Percentiles rank a stretch among this genome's conserved stretches.
phyloP scores from a whole-genome alignment of 176 grass and related monocot species.

The Pontederia crassipes region DNA sequence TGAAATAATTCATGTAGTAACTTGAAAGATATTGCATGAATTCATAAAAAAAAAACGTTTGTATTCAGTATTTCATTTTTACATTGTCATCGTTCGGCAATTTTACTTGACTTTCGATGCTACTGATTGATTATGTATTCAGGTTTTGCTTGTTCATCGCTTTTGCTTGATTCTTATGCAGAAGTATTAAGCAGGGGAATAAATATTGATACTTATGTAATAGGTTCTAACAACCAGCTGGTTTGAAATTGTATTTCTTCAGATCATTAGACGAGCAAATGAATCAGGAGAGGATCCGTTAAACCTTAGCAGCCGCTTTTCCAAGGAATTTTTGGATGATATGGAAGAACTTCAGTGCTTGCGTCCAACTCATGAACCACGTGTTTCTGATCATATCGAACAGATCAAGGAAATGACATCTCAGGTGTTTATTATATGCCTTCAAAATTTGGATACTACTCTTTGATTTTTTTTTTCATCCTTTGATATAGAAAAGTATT shows the following conservation, averaged over 20 bases:
- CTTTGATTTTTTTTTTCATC: no score
- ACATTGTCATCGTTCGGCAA: no score
- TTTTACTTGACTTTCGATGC: no score
- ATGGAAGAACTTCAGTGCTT: constrained; percentile 65
- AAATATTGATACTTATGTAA: background rate
- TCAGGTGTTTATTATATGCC: constrained; percentile 30
- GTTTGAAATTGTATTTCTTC: constrained; percentile 9
- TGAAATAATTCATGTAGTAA: background rate
- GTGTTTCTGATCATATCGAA: constrained; percentile 77
- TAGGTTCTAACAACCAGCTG: background rate
- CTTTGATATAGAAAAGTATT: no score
- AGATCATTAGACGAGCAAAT: constrained; percentile 91
- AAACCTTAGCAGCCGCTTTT: constrained; percentile 54
- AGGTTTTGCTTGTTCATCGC: no score
- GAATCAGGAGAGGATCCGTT: constrained; percentile 53
- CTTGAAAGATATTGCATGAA: no score
- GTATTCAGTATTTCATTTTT: no score
- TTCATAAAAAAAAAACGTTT: no score
- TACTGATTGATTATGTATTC: no score
- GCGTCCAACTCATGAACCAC: constrained; percentile 59
- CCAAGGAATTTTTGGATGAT: constrained; percentile 66
- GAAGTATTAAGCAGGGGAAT: no score
- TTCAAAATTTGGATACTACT: background rate
- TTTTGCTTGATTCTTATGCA: no score
- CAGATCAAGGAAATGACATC: constrained; percentile 75